phyloP scores from a whole-genome alignment of 164 flowering plant species.

The Nelumbo lutea region DNA sequence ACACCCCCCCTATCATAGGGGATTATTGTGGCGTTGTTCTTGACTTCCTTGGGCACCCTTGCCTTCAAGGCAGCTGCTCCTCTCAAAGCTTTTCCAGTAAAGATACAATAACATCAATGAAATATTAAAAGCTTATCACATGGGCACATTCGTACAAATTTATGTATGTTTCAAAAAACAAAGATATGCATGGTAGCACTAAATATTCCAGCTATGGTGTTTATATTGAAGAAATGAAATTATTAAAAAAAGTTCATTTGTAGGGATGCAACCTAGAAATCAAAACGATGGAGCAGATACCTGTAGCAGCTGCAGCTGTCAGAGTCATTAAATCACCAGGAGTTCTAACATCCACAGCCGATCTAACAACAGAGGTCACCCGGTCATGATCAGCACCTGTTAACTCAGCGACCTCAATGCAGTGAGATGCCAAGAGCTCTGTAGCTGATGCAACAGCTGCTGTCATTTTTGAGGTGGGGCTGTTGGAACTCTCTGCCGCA shows the following conservation, averaged over 20 bases:
- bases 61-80: constrained; percentile 73
- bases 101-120: background rate
- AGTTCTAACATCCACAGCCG: constrained; percentile 66
- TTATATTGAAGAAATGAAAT: no score
- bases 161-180: no score
- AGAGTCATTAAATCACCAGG: constrained; percentile 83
- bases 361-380: constrained; percentile 57
- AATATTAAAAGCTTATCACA: background rate
- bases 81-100: constrained; percentile 50
- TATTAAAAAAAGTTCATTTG: no score
- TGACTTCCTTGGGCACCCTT: constrained; percentile 63
- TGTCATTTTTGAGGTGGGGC: constrained; percentile 49
- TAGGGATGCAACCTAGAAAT: no score
- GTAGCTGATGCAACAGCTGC: constrained; percentile 75
- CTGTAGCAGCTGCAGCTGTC: constrained; percentile 97
- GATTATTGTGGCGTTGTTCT: constrained; percentile 62
- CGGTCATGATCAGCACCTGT: constrained; percentile 71
- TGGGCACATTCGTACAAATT: no score
- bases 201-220: no score
- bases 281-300: constrained; percentile 25
- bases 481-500: constrained; percentile 39
- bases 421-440: constrained; percentile 77
- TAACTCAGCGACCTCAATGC: constrained; percentile 68
- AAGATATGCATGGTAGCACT: no score
- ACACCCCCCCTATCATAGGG: constrained; percentile 56